Conservation (phyloP, 2,329 filamentous ascomycete species). For the Hypoxylon sp. region DNA sequence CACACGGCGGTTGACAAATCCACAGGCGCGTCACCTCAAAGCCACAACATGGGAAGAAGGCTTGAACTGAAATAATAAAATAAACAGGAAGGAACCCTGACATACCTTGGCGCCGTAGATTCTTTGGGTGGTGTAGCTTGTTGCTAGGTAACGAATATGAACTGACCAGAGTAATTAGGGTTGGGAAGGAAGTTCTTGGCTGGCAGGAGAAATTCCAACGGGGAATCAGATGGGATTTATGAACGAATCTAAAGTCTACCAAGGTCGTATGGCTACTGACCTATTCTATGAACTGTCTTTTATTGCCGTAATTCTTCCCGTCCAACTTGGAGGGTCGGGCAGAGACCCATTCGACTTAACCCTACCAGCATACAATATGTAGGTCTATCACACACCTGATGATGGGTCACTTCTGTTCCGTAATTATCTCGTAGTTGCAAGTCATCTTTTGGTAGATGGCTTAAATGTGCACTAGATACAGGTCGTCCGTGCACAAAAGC, state of each 20-base stretch:
- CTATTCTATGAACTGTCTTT: neutral
- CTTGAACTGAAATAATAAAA: neutral
- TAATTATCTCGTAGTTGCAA: constrained; percentile 10
- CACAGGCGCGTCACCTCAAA: neutral
- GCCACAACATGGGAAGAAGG: neutral
- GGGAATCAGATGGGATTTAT: constrained; percentile 10
- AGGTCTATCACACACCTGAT: constrained; percentile 16
- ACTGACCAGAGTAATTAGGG: neutral
- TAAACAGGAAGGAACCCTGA: neutral
- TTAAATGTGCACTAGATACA: neutral
- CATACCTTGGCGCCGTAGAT: neutral
- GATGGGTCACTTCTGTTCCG: constrained; percentile 14
- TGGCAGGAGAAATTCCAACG: neutral
- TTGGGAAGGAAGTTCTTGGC: neutral
- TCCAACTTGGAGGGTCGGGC: neutral
- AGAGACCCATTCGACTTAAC: neutral
- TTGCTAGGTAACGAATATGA: neutral
- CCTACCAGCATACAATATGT: constrained; percentile 1
- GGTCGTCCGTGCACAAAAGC: constrained; percentile 12
- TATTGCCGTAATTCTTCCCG: neutral
- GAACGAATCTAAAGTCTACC: neutral
- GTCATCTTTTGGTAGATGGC: constrained; percentile 1
- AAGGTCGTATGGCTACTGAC: neutral
- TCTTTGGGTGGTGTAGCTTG: neutral
- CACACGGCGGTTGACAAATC: neutral